phyloP scores from a whole-genome alignment of 2,329 filamentous ascomycete genomes.

The Penicillium thymicola region DNA sequence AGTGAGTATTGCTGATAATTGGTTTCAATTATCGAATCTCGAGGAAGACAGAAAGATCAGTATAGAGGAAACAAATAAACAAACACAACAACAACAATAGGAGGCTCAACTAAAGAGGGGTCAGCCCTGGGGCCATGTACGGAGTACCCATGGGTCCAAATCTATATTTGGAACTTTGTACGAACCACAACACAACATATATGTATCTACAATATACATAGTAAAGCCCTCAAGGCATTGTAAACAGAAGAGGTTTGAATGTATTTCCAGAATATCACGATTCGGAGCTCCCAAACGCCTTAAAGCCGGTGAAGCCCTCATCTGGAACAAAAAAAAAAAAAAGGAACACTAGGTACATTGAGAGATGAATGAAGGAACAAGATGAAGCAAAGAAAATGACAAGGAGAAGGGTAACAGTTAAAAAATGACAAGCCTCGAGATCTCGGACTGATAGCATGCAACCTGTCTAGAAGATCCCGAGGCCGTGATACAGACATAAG shows the following conservation, averaged over 20 bases:
- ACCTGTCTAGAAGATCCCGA: neutral
- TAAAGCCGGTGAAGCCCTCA: conserved; percentile 10
- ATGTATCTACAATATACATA: neutral
- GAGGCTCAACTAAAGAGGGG: conserved; percentile 1
- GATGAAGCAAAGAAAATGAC: conserved; percentile 10
- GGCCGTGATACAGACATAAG: conserved; percentile 8
- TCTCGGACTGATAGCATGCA: neutral
- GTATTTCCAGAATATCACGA: conserved; percentile 17
- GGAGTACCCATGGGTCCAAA: conserved; percentile 9
- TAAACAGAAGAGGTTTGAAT: neutral
- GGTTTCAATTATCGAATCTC: neutral
- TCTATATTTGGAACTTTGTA: conserved; percentile 6
- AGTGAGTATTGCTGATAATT: neutral
- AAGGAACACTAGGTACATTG: conserved; percentile 17
- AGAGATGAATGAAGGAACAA: conserved; percentile 9
- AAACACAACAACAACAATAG: neutral
- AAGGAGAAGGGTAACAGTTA: conserved; percentile 10
- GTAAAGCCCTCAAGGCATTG: neutral
- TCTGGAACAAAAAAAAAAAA: conserved; percentile 16
- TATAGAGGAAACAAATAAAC: neutral
- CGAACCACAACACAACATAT: neutral
- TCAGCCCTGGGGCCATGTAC: neutral
- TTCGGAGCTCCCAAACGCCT: conserved; percentile 22
- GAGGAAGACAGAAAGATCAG: neutral
- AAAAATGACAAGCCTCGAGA: neutral